Conservation (phyloP, 1,139 yeast species). For the Saccharomyces hybrid region DNA sequence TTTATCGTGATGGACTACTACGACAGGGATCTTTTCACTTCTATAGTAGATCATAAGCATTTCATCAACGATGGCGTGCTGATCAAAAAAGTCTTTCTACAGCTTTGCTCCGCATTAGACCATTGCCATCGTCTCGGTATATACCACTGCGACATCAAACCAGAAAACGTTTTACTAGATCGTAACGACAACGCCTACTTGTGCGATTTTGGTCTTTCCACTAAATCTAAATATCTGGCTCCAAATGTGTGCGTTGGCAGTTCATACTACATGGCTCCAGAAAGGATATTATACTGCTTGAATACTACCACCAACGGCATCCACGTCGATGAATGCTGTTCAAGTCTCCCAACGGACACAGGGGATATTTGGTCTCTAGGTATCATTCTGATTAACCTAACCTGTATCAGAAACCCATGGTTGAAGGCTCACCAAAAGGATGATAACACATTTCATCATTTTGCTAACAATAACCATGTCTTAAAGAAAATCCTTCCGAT, state of each 20-base stretch:
- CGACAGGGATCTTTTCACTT: constrained; percentile 71
- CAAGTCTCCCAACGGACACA: constrained; percentile 53
- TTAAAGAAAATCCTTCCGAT: constrained; percentile 45
- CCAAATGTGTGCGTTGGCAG: constrained; percentile 82
- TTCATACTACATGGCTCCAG: constrained; percentile 91
- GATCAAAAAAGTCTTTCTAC: constrained; percentile 67
- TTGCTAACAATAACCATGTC: constrained; percentile 43
- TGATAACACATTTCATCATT: constrained; percentile 51
- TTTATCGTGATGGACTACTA: constrained; percentile 78
- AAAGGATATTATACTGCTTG: constrained; percentile 44
- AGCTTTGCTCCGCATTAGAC: constrained; percentile 62
- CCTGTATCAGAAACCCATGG: constrained; percentile 91
- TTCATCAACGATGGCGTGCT: constrained; percentile 32
- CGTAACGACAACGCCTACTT: constrained; percentile 53
- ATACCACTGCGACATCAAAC: constrained; percentile 87
- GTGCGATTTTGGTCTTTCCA: constrained; percentile 84
- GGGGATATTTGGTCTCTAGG: constrained; percentile 91
- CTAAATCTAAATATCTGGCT: constrained; percentile 49
- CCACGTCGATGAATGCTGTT: constrained; percentile 19
- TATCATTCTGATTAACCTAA: constrained; percentile 67
- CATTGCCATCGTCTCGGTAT: constrained; percentile 62
- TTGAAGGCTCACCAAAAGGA: constrained; percentile 60
- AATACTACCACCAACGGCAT: constrained; percentile 9
- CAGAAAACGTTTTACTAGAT: constrained; percentile 73
- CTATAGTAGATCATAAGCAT: constrained; percentile 61